phyloP scores from a whole-genome alignment of 1,284 basidiomycete genomes.

The Mrakiaceae sp. region DNA sequence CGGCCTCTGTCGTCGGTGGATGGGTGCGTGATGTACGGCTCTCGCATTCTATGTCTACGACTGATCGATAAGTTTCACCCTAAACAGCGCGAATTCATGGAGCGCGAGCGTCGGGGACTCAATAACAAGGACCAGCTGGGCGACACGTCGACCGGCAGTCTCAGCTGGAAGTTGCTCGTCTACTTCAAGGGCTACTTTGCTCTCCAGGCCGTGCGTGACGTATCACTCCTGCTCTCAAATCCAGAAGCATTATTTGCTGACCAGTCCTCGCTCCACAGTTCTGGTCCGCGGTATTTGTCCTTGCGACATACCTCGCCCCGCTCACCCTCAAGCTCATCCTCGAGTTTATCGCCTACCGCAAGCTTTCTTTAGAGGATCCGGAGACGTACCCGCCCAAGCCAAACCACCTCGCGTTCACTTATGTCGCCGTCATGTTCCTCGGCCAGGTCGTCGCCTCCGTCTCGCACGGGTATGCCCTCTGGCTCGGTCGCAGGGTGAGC shows the following conservation, averaged over 20 bases:
- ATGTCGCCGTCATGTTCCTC: slow-evolving; percentile 39
- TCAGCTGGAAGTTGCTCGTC: slow-evolving; percentile 32
- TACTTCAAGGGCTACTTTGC: slow-evolving; percentile 30
- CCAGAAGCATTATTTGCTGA: too few species aligned
- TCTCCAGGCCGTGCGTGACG: slow-evolving; percentile 16
- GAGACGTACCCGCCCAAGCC: slow-evolving; percentile 29
- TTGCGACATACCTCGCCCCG: slow-evolving; percentile 39
- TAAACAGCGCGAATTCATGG: slow-evolving; percentile 24
- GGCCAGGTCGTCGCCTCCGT: slow-evolving; percentile 36
- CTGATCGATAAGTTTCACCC: too few species aligned
- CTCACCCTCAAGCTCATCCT: slow-evolving; percentile 41
- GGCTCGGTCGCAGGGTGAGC: slow-evolving; percentile 36
- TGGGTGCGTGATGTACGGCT: slow-evolving; percentile 20
- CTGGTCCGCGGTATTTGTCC: slow-evolving; percentile 37
- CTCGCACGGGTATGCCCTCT: slow-evolving; percentile 37
- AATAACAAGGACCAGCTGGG: slow-evolving; percentile 19
- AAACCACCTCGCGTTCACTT: slow-evolving; percentile 40
- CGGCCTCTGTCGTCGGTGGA: slow-evolving; percentile 35
- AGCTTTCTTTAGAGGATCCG: slow-evolving; percentile 23
- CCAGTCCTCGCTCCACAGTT: slow-evolving; percentile 26
- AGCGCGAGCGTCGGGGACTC: slow-evolving; percentile 20
- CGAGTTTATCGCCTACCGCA: slow-evolving; percentile 33
- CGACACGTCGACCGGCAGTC: slow-evolving; percentile 24
- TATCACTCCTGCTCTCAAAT: slow-evolving; percentile 4
- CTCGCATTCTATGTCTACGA: too few species aligned